phyloP scores from a whole-genome alignment of 75 land plant genomes.

The Azolla pinnata region DNA sequence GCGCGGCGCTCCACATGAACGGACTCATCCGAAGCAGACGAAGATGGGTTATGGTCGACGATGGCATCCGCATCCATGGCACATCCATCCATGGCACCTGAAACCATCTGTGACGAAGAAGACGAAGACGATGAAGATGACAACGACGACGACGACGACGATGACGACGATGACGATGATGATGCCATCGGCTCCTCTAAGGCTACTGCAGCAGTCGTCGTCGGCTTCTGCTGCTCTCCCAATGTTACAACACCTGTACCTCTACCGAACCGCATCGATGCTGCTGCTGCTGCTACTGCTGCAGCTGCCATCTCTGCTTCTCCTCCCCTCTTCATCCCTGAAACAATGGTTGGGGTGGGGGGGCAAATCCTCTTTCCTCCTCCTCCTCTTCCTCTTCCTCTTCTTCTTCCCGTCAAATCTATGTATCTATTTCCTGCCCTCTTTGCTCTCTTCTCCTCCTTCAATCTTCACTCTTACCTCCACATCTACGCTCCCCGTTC shows the following conservation, averaged over 20 bases:
- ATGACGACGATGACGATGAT: background rate
- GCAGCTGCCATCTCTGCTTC: background rate
- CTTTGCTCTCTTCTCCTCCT: background rate
- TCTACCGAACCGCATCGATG: background rate
- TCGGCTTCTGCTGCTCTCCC: no score
- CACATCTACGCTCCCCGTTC: background rate
- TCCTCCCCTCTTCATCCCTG: background rate
- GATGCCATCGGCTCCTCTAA: background rate
- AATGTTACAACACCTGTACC: no score
- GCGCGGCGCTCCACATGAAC: slow-evolving; percentile 62
- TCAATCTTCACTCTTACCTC: background rate
- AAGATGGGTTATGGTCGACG: no score
- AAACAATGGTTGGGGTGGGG: no score
- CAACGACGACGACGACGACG: background rate
- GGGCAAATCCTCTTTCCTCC: background rate
- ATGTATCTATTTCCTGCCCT: background rate
- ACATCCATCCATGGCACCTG: background rate
- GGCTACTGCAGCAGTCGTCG: no score
- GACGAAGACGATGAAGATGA: no score
- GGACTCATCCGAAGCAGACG: slow-evolving; percentile 47
- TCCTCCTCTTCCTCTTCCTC: background rate
- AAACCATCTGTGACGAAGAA: background rate
- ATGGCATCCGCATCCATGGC: slow-evolving; percentile 18
- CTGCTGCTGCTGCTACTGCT: background rate
- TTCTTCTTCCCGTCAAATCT: background rate